These are phyloP conservation scores for Tuber microsphaerosporum DNA, from an alignment of 495 filamentous ascomycete species.

Conservation along the genomic window DNA sequence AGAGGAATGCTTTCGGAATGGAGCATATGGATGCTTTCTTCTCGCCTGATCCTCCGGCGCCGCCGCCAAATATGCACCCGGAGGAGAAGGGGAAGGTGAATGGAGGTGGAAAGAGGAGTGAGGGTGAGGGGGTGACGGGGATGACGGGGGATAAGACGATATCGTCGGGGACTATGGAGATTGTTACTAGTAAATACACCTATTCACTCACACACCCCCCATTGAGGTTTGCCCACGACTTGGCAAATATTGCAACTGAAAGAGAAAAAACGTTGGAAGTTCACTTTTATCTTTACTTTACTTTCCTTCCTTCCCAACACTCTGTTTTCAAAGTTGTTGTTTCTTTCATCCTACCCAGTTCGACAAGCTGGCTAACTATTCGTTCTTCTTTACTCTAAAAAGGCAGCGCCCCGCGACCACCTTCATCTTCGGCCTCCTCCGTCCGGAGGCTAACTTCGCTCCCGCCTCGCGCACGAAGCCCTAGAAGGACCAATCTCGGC, in stretches of 20 bases:
- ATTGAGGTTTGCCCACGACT: not conserved
- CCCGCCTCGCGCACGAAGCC: constrained; percentile 48
- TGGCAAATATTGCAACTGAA: not conserved
- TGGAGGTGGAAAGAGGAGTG: not conserved
- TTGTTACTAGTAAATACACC: constrained; percentile 43
- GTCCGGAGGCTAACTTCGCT: constrained; percentile 44
- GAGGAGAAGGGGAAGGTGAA: not conserved
- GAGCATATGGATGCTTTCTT: constrained; percentile 79
- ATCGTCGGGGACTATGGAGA: constrained; percentile 45
- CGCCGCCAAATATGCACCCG: constrained; percentile 43
- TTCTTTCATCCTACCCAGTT: not conserved
- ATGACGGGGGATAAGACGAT: constrained; percentile 40
- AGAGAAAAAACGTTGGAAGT: not conserved
- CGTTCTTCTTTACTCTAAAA: not conserved
- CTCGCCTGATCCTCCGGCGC: constrained; percentile 61
- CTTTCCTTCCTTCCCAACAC: not conserved
- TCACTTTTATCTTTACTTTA: not conserved
- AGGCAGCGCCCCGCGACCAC: constrained; percentile 9
- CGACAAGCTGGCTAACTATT: not conserved
- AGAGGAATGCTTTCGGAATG: constrained; percentile 85
- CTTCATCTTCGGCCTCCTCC: constrained; percentile 38
- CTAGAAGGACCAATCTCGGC: constrained; percentile 52
- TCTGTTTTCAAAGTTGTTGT: not conserved
- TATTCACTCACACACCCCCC: not conserved
- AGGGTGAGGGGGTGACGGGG: not conserved